Base-by-base conservation (phyloP, 176 grass and related monocot genomes). In the Puya raimondii region DNA sequence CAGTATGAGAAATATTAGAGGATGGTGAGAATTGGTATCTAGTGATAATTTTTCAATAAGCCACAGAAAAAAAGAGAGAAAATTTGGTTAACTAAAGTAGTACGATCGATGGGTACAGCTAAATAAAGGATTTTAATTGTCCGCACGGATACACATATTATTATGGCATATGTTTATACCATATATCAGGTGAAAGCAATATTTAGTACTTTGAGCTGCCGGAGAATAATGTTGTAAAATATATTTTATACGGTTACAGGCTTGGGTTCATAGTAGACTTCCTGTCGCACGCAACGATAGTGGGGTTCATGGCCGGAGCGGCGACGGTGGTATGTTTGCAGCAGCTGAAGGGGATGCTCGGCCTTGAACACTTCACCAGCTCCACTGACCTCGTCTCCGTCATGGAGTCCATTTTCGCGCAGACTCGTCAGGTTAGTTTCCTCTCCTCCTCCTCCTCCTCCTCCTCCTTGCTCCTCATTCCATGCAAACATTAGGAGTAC, bases 231-330 rank as follows among this genome's bases (percentile, higher is more conserved):
- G 10, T 22, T 53, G 10, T 14, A 67, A 13, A 26, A 26, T 26
- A 67, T 29, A 17, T 72, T 42, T 63, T 13, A 5, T 78, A 15
- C 49, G 17, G 12, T 1, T 71, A 10, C 51, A 91, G 93, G 89
- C 63, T 97, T 50, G 93, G 93, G 0, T 97, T 97, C 84, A 92
- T 97, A 75, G 93, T 97, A 47, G 93, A 97, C 53, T 90, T 97
- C 7, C 7, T 97, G 48, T 97, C 93, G 27, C 89, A 97, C 69
- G 89, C 93, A 56, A 85, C 89, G 22, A 92, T 97, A 83, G 84
- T 92, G 7, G 93, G 93, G 25, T 97, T 97, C 84, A 97, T 97
- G 93, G 93, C 20, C 14, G 93, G 93, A 51, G 93, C 93, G 18
- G 93, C 93, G 26, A 97, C 89, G 54, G 89, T 97, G 70, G 93